Evolutionary conservation across 2,329 filamentous ascomycete genomes (phyloP).

Genomic region (Trichoderma aggressivum): DNA sequence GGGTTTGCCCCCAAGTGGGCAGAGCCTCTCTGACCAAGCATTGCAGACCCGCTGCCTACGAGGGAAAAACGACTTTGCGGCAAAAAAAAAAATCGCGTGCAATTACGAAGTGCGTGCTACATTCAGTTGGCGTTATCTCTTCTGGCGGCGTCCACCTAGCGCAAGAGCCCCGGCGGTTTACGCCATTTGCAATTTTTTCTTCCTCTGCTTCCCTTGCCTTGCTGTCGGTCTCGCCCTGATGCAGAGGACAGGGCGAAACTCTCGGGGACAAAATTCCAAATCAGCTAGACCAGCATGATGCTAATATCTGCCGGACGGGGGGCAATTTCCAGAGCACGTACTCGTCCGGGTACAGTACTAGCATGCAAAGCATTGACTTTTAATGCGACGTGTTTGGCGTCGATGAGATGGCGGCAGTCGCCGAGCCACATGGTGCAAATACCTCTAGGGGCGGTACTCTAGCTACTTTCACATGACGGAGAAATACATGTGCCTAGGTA

Average conservation of each 20-base stretch:
- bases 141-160: conserved; percentile 16
- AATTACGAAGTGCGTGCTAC: conserved; percentile 15
- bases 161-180: conserved; percentile 19
- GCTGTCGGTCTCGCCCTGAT: not conserved
- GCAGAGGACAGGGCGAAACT: not conserved
- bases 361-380: conserved; percentile 8
- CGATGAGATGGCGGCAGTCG: not conserved
- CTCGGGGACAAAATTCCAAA: conserved; percentile 5
- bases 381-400: not conserved
- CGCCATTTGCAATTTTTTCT: conserved; percentile 12
- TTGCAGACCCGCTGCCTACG: conserved; percentile 15
- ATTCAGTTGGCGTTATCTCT: conserved; percentile 17
- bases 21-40: conserved; percentile 5
- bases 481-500: conserved; percentile 12
- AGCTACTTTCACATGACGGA: conserved; percentile 14
- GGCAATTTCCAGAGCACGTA: not conserved
- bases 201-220: not conserved
- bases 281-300: conserved; percentile 2
- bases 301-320: not conserved
- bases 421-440: not conserved
- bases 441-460: not conserved
- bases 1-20: conserved; percentile 10
- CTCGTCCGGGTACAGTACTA: not conserved
- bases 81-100: conserved; percentile 7
- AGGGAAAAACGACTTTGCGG: not conserved